phyloP scores from a whole-genome alignment of 371 early-diverging fungal genomes.

The Mortierella sp. region DNA sequence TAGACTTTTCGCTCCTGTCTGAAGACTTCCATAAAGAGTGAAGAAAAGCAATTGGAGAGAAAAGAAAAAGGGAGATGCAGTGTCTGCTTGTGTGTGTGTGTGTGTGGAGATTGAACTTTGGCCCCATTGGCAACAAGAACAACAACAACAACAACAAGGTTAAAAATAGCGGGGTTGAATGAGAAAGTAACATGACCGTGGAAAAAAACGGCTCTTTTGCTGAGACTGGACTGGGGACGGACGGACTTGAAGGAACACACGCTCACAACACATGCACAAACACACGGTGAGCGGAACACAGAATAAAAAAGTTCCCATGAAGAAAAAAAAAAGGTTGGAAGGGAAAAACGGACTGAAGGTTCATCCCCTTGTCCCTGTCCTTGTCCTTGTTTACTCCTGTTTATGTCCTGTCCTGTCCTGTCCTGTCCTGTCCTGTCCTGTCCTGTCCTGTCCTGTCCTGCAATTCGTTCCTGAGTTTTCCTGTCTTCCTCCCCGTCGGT shows the following conservation, averaged over 20 bases:
- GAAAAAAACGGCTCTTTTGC: background rate
- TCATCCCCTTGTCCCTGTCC: background rate
- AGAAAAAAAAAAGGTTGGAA: background rate
- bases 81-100: too few relatives aligned
- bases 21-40: too few relatives aligned
- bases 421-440: background rate
- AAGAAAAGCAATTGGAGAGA: too few relatives aligned
- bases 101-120: slow-evolving; percentile 12
- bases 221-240: too few relatives aligned
- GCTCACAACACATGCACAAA: background rate
- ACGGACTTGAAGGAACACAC: too few relatives aligned
- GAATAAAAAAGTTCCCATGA: background rate
- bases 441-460: background rate
- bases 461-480: too few relatives aligned
- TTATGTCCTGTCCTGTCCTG: background rate
- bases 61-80: too few relatives aligned
- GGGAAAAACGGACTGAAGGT: background rate
- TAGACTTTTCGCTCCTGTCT: too few relatives aligned
- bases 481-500: background rate
- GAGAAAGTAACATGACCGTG: background rate
- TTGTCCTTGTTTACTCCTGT: background rate
- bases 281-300: background rate
- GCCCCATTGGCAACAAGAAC: background rate
- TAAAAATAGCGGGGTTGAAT: slow-evolving; percentile 5
- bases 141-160: background rate